Percentiles rank a stretch among this genome's conserved stretches.
phyloP scores from a whole-genome alignment of 352 stramenopile species.

The Elongisporangium prolatum region DNA sequence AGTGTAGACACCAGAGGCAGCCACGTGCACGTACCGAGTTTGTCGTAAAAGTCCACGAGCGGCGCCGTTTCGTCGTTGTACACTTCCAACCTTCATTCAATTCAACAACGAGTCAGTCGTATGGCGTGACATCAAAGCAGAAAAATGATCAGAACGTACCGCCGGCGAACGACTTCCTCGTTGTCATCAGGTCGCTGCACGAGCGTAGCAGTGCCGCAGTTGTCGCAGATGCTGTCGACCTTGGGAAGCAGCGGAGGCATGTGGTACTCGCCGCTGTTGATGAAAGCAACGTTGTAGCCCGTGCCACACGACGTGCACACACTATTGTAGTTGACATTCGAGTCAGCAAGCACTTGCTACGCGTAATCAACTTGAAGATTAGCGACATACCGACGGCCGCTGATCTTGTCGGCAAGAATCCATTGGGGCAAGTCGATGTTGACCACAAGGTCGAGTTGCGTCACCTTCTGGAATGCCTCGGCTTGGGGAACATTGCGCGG shows the following conservation, averaged over 20 bases:
- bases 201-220: slow-evolving; percentile 66
- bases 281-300: slow-evolving; percentile 87
- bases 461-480: slow-evolving; percentile 74
- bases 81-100: slow-evolving; percentile 53
- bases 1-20: neutral
- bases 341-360: neutral
- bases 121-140: neutral
- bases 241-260: slow-evolving; percentile 90
- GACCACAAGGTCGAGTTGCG: slow-evolving; percentile 74
- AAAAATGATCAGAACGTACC: slow-evolving; percentile 18
- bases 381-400: slow-evolving; percentile 56
- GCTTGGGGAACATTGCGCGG: slow-evolving; percentile 87
- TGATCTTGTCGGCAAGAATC: slow-evolving; percentile 89
- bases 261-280: slow-evolving; percentile 82
- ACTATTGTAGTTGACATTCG: slow-evolving; percentile 13
- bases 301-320: slow-evolving; percentile 80
- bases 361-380: neutral
- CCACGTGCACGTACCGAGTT: slow-evolving; percentile 25
- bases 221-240: slow-evolving; percentile 72
- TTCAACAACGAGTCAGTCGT: neutral
- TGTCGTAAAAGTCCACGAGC: slow-evolving; percentile 84
- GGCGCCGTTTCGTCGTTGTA: slow-evolving; percentile 88
- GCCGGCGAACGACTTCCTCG: slow-evolving; percentile 72
- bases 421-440: slow-evolving; percentile 88
- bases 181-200: slow-evolving; percentile 81